Evolutionary conservation across 108 stramenopile genomes (phyloP).

Genomic region (Skeletonema costatum): DNA sequence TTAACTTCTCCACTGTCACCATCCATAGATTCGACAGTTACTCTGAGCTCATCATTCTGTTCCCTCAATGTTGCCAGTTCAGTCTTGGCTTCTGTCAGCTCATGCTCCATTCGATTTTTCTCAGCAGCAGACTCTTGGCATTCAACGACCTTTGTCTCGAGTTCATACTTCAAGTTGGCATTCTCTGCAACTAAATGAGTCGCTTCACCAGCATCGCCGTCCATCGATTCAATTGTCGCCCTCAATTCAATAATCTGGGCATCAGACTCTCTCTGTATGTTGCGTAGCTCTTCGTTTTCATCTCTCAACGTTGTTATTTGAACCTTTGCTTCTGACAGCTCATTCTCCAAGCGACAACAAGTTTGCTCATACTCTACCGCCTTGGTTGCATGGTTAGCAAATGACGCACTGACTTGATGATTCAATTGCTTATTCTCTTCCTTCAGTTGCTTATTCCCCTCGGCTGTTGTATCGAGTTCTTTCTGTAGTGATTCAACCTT

Average conservation of each 20-base stretch:
- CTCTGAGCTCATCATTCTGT: constrained; percentile 27
- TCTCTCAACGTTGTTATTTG: constrained; percentile 19
- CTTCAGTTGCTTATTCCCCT: not conserved
- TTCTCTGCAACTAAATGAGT: constrained; percentile 36
- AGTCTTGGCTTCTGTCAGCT: not conserved
- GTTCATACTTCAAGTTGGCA: constrained; percentile 38
- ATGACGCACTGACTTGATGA: not conserved
- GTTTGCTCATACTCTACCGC: not conserved
- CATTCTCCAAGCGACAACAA: constrained; percentile 6
- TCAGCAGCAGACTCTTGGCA: constrained; percentile 7
- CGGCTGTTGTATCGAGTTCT: not conserved
- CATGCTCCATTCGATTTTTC: not conserved
- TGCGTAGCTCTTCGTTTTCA: constrained; percentile 33
- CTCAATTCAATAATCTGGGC: constrained; percentile 29
- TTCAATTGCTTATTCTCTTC: not conserved
- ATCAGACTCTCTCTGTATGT: constrained; percentile 18
- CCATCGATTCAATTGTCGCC: constrained; percentile 33
- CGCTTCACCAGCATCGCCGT: constrained; percentile 19
- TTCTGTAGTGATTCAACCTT: constrained; percentile 26
- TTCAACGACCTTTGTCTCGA: constrained; percentile 26
- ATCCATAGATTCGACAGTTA: constrained; percentile 29
- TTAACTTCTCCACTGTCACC: constrained; percentile 19
- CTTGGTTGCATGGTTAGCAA: constrained; percentile 5
- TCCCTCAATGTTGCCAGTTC: not conserved
- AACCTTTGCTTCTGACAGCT: constrained; percentile 16